Conservation (phyloP, 768 basidiomycete genomes). For the Lentinula boryana region DNA sequence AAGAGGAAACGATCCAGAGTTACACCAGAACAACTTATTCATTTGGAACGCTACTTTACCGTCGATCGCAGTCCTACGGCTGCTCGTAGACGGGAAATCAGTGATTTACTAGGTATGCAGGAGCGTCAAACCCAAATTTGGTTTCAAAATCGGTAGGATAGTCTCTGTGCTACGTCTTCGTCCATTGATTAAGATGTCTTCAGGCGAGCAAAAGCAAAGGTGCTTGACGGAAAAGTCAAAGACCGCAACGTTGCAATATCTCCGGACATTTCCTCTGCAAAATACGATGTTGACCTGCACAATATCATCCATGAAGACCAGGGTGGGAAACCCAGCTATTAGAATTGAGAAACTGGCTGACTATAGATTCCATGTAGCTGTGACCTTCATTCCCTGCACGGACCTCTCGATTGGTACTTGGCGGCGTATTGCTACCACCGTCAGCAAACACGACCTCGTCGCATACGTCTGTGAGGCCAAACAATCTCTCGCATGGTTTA, state of each 20-base stretch:
- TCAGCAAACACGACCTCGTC: constrained; percentile 58
- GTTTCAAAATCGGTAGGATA: constrained; percentile 73
- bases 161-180: not conserved
- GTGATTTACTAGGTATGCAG: constrained; percentile 70
- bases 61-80: constrained; percentile 69
- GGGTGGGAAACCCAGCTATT: constrained; percentile 41
- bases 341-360: not conserved
- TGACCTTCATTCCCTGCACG: constrained; percentile 71
- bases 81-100: constrained; percentile 65
- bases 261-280: constrained; percentile 46
- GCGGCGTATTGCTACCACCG: constrained; percentile 60
- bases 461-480: constrained; percentile 69
- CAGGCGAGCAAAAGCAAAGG: constrained; percentile 80
- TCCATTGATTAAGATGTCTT: constrained; percentile 1
- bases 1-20: constrained; percentile 75
- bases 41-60: constrained; percentile 67
- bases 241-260: constrained; percentile 23
- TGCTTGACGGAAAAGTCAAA: constrained; percentile 52
- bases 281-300: constrained; percentile 55
- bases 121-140: constrained; percentile 87
- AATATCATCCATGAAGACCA: constrained; percentile 70
- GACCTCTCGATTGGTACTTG: constrained; percentile 74
- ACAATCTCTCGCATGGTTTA: constrained; percentile 72
- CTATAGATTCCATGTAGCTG: constrained; percentile 33
- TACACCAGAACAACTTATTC: constrained; percentile 73